phyloP scores from a whole-genome alignment of 306 rosid species.

The Echinosophora koreensis region DNA sequence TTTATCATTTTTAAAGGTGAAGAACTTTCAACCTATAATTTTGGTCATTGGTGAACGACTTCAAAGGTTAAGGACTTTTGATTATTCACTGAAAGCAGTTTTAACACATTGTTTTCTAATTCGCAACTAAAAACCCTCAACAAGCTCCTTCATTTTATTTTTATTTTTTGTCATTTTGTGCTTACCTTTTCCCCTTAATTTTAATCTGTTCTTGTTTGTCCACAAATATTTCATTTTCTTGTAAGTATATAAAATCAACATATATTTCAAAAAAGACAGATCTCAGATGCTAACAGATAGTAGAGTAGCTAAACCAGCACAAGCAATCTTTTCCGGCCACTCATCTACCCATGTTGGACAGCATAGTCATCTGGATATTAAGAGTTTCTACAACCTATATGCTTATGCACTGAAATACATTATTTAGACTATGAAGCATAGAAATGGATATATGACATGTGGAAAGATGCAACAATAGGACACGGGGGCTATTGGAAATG shows the following conservation, averaged over 20 bases:
- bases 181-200: background rate
- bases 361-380: background rate
- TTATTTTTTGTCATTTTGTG: background rate
- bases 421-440: conserved; percentile 1
- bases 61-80: too few species aligned
- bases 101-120: background rate
- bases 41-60: too few species aligned
- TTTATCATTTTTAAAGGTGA: too few species aligned
- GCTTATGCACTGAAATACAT: background rate
- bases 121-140: background rate
- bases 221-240: background rate
- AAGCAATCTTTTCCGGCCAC: background rate
- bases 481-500: background rate
- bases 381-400: background rate
- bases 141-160: background rate
- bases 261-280: background rate
- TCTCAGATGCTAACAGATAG: background rate
- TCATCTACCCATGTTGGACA: conserved; percentile 7
- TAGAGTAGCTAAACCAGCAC: background rate
- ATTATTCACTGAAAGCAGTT: conserved; percentile 17
- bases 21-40: too few species aligned
- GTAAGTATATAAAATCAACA: background rate
- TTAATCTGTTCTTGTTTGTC: background rate
- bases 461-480: conserved; percentile 4
- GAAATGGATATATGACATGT: background rate